These are phyloP conservation scores for Cokeromyces recurvatus DNA, from an alignment of 371 early-diverging fungal species.

Conservation along the genomic window DNA sequence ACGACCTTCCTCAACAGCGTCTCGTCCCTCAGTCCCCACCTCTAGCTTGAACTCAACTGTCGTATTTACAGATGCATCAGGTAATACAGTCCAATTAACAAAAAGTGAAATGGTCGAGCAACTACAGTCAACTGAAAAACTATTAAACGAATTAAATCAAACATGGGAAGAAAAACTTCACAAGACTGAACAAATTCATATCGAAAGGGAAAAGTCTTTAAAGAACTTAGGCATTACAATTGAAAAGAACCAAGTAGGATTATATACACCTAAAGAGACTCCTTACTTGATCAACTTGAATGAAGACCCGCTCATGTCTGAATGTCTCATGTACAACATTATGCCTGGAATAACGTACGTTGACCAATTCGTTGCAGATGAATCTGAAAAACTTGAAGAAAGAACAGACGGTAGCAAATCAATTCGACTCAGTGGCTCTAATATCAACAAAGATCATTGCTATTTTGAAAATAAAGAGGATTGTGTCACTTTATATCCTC, in stretches of 20 bases:
- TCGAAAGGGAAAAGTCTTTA: conserved; percentile 62
- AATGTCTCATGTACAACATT: conserved; percentile 79
- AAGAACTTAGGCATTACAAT: conserved; percentile 74
- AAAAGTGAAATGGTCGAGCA: conserved; percentile 67
- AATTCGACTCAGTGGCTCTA: conserved; percentile 70
- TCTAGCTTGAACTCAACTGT: conserved; percentile 19
- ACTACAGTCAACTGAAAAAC: conserved; percentile 75
- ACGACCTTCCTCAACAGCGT: background rate
- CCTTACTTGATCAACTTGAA: conserved; percentile 85
- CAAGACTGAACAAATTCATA: conserved; percentile 66
- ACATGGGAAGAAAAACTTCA: conserved; percentile 79
- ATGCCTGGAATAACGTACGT: conserved; percentile 71
- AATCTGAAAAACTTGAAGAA: conserved; percentile 1
- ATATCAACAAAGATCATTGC: conserved; percentile 73
- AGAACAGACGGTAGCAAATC: conserved; percentile 33
- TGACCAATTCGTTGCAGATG: conserved; percentile 47
- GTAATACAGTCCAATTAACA: conserved; percentile 40
- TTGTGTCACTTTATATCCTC: conserved; percentile 66
- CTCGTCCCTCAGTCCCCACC: background rate
- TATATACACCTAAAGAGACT: conserved; percentile 71
- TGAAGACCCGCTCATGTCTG: conserved; percentile 83
- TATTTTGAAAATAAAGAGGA: conserved; percentile 66
- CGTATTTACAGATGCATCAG: conserved; percentile 43
- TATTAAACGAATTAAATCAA: conserved; percentile 71
- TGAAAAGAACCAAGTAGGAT: conserved; percentile 65